Evolutionary conservation across 768 basidiomycete genomes (phyloP), one percentile per base, ranked within the genome.

Genomic region (Leccinum rimulosum): DNA sequence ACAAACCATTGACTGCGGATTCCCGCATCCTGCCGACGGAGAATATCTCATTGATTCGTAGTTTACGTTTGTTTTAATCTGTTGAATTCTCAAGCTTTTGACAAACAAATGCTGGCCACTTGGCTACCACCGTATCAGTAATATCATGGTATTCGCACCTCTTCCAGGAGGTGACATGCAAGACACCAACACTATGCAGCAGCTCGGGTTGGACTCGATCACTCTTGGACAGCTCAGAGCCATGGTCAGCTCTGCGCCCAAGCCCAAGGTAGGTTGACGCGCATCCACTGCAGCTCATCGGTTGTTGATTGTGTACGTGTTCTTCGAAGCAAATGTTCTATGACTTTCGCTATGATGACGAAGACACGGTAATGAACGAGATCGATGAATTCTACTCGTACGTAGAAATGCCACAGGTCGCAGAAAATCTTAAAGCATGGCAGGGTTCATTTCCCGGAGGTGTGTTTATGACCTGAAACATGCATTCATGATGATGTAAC

Each of bases 301-400:
- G 28, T 54, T 55, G 57, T 59, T 71, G 62, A 75, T 59, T 55
- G 54, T 17, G 19, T 56, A 55, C 54, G 58, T 61, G 57, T 66
- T 9, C 47, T 55, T 63, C 66, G 66, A 75, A 93, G 91, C 89
- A 91, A 85, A 86, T 85, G 9, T 84, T 83, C 66, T 97, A 91
- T 73, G 93, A 95, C 78, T 97, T 90, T 75, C 85, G 89, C 61
- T 98, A 98, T 71, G 92, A 96, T 65, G 95, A 98, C 72, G 95
- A 96, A 69, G 93, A 97, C 74, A 95, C 92, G 5, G 86, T 98
- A 19, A 88, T 96, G 82, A 89, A 91, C 67, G 97, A 99, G 72
- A 87, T 99, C 40, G 92, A 98, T 59, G 97, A 99, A 74, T 98
- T 98, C 76, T 98, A 96, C 74, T 93, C 93, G 22, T 99, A 97